phyloP scores from a whole-genome alignment of 2,329 filamentous ascomycete genomes.

The Fusarium austroafricanum region DNA sequence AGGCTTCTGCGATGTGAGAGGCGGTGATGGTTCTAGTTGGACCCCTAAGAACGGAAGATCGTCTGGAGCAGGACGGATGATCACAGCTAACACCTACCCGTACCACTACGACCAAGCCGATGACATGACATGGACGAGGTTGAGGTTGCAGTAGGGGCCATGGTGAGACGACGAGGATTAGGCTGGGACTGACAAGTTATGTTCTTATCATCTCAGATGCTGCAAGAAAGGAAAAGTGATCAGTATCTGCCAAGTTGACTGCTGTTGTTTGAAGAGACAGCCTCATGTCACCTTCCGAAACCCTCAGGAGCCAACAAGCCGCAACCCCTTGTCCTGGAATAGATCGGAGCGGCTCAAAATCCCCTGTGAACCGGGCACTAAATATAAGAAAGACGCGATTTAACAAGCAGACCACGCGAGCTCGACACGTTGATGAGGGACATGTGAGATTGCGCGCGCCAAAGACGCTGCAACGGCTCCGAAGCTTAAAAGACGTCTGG shows the following conservation, averaged over 20 bases:
- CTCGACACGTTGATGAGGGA: conserved; percentile 28
- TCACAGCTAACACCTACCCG: conserved; percentile 27
- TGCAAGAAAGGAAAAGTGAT: neutral
- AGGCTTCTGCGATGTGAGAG: neutral
- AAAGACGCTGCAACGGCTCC: neutral
- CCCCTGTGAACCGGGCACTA: conserved; percentile 10
- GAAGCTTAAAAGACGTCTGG: conserved; percentile 27
- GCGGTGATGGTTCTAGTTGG: conserved; percentile 13
- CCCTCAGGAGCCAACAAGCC: neutral
- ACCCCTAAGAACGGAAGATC: conserved; percentile 7
- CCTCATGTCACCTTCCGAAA: neutral
- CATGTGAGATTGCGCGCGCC: conserved; percentile 28
- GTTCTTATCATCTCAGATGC: neutral
- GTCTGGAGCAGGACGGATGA: conserved; percentile 6
- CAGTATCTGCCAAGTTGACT: neutral
- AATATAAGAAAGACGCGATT: conserved; percentile 23
- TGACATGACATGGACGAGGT: neutral
- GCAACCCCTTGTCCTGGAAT: conserved; percentile 2
- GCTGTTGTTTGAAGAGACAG: neutral
- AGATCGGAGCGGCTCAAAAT: conserved; percentile 18
- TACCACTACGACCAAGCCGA: conserved; percentile 7
- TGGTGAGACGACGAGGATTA: neutral
- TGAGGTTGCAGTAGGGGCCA: neutral
- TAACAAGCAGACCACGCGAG: conserved; percentile 17
- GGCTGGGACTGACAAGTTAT: neutral